Evolutionary conservation across 495 filamentous ascomycete species (phyloP), one percentile per base, ranked within the genome.

Genomic region (Trichoderma gamsii): DNA sequence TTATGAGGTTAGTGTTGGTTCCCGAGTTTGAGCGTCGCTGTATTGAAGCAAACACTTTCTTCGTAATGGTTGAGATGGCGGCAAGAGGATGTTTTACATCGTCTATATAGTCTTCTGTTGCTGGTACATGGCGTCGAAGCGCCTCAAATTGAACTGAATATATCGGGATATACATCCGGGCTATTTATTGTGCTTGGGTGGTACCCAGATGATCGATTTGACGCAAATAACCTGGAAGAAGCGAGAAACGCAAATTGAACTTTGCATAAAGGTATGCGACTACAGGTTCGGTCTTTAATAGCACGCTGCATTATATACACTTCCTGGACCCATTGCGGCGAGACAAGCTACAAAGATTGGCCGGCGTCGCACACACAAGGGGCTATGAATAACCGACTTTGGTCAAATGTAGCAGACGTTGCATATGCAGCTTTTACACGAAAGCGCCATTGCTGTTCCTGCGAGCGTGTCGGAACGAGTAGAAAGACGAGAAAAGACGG

Each of bases 1-100:
- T 70, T 46, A 59, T 63, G 43, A 65, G 32, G 59, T 70, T 70
- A 35, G 61, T 52, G 21, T 65, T 23, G 32, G 56, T 25, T 23
- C 23, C 56, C 1, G 56, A 61, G 4, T 25, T 32, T 61, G 56
- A 61, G 23, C 56, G 56, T 9, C 56, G 56, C 23, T 61, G 9
- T 61, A 52, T 61, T 21, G 56, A 27, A 5, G 56, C 32, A 27
- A 29, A 0, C 2, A 11, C 27, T 61, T 18, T 27, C 3, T 29
- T 61, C 0, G 27, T 61, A 9, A 52, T 25, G 25, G 16, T 2
- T 2, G 49, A 52, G 8, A 52, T 21, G 18, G 7, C n/a, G 49
- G 8, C 43, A 46, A 46, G 43, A 18, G 8, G 49, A 21, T 52
- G 8, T 5, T n/a, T 18, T n/a, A 5, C 21, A 4, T 9, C 15